Conservation (phyloP, 108 stramenopile genomes). For the Phaeodactylum tricornutum region DNA sequence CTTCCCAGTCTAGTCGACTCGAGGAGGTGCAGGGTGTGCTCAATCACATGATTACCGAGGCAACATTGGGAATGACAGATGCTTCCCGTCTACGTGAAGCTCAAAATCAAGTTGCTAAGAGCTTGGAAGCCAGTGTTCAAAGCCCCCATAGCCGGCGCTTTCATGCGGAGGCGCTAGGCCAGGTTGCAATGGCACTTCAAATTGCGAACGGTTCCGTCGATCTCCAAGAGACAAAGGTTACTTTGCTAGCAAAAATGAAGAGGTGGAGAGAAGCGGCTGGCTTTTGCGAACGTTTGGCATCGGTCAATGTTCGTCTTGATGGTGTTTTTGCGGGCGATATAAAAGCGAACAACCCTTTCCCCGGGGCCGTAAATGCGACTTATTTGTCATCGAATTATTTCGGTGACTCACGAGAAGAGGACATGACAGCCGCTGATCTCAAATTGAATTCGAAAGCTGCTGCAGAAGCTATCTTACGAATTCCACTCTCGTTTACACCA, state of each 20-base stretch:
- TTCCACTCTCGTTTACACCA: conserved; percentile 40
- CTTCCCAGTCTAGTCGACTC: neutral
- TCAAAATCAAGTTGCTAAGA: conserved; percentile 12
- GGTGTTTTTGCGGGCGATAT: conserved; percentile 60
- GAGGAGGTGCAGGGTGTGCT: neutral
- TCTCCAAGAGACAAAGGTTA: conserved; percentile 48
- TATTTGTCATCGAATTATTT: conserved; percentile 20
- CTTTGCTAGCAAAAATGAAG: conserved; percentile 39
- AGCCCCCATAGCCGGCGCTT: conserved; percentile 4
- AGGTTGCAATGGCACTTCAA: conserved; percentile 44
- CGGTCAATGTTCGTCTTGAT: conserved; percentile 40
- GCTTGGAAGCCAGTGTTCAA: conserved; percentile 1
- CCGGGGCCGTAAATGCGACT: conserved; percentile 28
- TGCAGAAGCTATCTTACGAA: conserved; percentile 57
- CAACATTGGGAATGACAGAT: conserved; percentile 45
- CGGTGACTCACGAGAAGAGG: conserved; percentile 20
- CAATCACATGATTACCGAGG: conserved; percentile 30
- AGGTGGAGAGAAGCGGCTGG: conserved; percentile 68
- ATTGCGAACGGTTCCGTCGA: conserved; percentile 39
- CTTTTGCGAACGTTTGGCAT: conserved; percentile 62
- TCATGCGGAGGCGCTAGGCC: conserved; percentile 28
- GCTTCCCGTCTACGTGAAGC: conserved; percentile 29
- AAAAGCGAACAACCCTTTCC: conserved; percentile 39
- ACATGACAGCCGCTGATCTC: conserved; percentile 15
- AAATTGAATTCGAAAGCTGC: conserved; percentile 45